Evolutionary conservation across 805 yeast genomes (phyloP).

Genomic region (Starmerella geochares): DNA sequence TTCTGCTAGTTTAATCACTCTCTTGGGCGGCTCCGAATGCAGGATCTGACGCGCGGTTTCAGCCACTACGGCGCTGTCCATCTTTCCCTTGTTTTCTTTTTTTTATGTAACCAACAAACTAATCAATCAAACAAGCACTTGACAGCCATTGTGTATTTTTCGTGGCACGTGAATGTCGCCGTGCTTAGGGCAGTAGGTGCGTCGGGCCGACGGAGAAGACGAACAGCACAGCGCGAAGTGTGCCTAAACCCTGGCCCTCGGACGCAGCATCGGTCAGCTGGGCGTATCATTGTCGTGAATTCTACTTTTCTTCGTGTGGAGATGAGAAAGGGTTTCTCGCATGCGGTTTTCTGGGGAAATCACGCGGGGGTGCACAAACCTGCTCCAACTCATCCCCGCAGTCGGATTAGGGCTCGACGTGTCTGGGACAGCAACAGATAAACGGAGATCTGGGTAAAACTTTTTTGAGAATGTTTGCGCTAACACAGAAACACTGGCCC

Average conservation of each 20-base stretch:
- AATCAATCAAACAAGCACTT: too few species aligned
- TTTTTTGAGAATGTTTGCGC: too few species aligned
- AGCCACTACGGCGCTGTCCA: constrained; percentile 13
- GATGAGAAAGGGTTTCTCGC: neutral
- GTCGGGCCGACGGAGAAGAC: too few species aligned
- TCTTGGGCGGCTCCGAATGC: constrained; percentile 12
- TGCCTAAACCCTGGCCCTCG: neutral
- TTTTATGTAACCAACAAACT: too few species aligned
- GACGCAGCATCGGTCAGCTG: neutral
- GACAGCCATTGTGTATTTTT: too few species aligned
- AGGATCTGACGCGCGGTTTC: constrained; percentile 10
- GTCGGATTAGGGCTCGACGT: neutral
- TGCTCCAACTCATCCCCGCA: neutral
- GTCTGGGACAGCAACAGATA: too few species aligned
- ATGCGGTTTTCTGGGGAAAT: neutral
- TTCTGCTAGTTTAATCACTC: constrained; percentile 14
- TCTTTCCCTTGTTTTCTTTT: neutral
- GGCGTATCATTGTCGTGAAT: neutral
- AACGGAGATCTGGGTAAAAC: too few species aligned
- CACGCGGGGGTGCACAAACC: neutral
- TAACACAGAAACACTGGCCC: too few species aligned
- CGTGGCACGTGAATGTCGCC: too few species aligned
- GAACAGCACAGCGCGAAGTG: too few species aligned
- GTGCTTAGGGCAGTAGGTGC: too few species aligned
- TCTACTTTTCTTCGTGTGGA: neutral